These are phyloP conservation scores for Eucalyptus regnans DNA, from an alignment of 345 rosid genomes.

Conservation along the genomic window DNA sequence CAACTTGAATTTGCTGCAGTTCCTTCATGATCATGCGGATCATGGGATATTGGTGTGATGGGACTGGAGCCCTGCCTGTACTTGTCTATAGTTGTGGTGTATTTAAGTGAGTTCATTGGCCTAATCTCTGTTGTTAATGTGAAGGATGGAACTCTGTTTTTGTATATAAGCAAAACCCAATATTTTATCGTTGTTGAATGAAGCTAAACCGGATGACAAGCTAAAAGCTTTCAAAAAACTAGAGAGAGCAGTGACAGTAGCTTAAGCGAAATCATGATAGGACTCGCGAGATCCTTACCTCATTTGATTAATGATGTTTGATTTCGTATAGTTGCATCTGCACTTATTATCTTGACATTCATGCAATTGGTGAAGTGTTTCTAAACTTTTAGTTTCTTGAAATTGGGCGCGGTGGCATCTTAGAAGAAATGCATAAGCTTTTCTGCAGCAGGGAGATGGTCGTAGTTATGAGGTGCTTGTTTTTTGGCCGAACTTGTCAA, in stretches of 20 bases:
- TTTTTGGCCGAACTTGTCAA: not conserved
- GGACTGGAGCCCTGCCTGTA: not conserved
- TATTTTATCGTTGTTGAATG: not conserved
- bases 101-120: not conserved
- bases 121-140: not conserved
- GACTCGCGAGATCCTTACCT: not conserved
- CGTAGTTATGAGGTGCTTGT: not conserved
- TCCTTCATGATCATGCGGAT: not conserved
- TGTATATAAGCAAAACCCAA: not conserved
- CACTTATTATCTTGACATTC: not conserved
- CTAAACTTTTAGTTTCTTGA: not conserved
- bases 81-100: not conserved
- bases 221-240: not conserved
- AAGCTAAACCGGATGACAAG: not conserved
- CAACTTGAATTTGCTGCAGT: not conserved
- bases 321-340: not conserved
- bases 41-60: not conserved
- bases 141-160: not conserved
- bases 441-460: not conserved
- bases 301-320: not conserved
- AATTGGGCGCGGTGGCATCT: not conserved
- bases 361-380: not conserved
- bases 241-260: not conserved
- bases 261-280: not conserved
- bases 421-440: not conserved